Conservation (phyloP, 345 rosid species). For the Populus alba region DNA sequence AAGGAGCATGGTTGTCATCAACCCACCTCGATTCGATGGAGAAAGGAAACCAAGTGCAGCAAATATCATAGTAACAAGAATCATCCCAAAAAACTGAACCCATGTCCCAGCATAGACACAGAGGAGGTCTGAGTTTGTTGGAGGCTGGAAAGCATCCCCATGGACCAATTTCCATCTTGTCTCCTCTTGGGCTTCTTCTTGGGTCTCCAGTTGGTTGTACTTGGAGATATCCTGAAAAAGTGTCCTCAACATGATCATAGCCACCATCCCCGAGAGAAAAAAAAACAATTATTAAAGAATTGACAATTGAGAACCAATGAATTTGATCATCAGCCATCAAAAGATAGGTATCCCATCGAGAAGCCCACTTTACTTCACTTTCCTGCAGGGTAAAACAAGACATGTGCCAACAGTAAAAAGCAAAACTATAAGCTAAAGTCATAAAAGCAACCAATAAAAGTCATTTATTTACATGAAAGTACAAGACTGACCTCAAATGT, state of each 20-base stretch:
- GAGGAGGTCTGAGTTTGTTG: slow-evolving; percentile 63
- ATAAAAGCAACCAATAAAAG: not conserved
- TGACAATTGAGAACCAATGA: slow-evolving; percentile 92
- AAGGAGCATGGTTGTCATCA: slow-evolving; percentile 86
- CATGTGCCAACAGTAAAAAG: not conserved
- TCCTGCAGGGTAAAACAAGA: slow-evolving; percentile 41
- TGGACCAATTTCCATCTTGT: slow-evolving; percentile 95
- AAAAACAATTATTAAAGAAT: slow-evolving; percentile 90
- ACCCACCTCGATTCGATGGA: slow-evolving; percentile 87
- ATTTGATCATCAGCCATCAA: slow-evolving; percentile 92
- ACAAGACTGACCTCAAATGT: slow-evolving; percentile 54
- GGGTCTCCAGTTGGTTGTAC: slow-evolving; percentile 92
- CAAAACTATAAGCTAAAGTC: not conserved
- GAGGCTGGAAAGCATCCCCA: slow-evolving; percentile 90
- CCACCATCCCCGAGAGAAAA: slow-evolving; percentile 97
- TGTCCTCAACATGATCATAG: slow-evolving; percentile 93
- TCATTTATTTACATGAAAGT: not conserved
- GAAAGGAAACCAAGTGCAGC: slow-evolving; percentile 89
- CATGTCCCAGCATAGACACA: slow-evolving; percentile 90
- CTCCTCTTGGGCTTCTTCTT: slow-evolving; percentile 92
- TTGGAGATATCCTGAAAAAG: slow-evolving; percentile 88
- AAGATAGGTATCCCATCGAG: slow-evolving; percentile 93
- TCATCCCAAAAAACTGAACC: slow-evolving; percentile 86
- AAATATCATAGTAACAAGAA: slow-evolving; percentile 82
- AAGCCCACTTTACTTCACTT: slow-evolving; percentile 93